These are phyloP conservation scores for Leersia perrieri DNA, from an alignment of 176 grass and related monocot genomes.

Conservation along the genomic window DNA sequence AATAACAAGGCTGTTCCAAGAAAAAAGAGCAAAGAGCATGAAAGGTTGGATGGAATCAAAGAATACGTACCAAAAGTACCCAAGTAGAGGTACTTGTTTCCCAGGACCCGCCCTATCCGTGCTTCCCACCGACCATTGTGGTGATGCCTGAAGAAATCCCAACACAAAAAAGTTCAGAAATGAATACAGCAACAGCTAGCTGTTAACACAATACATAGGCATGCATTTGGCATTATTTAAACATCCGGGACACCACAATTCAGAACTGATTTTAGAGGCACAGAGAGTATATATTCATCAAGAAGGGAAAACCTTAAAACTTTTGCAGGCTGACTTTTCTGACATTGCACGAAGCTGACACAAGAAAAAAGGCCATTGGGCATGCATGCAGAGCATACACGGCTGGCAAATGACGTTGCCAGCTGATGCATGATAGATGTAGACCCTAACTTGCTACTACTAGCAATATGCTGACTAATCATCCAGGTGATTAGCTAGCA, in stretches of 20 bases:
- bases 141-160: slow-evolving; percentile 63
- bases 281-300: background rate
- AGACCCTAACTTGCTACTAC: background rate
- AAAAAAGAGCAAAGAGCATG: slow-evolving; percentile 38
- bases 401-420: background rate
- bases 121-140: slow-evolving; percentile 96
- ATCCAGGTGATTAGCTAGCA: background rate
- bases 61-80: slow-evolving; percentile 74
- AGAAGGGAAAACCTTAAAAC: background rate
- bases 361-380: background rate
- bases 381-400: background rate
- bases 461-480: too few relatives aligned
- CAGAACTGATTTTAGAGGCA: background rate
- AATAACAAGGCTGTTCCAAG: background rate
- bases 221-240: too few relatives aligned
- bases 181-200: background rate
- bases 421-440: background rate
- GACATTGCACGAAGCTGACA: background rate
- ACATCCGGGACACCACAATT: background rate
- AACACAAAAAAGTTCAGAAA: background rate
- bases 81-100: slow-evolving; percentile 92
- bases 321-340: background rate
- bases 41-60: background rate
- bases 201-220: background rate
- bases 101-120: slow-evolving; percentile 69